A percentile compares a stretch with the other conserved stretches of the same genome.
phyloP scores from a whole-genome alignment of 2,329 filamentous ascomycete species.

The Curvularia sp. region DNA sequence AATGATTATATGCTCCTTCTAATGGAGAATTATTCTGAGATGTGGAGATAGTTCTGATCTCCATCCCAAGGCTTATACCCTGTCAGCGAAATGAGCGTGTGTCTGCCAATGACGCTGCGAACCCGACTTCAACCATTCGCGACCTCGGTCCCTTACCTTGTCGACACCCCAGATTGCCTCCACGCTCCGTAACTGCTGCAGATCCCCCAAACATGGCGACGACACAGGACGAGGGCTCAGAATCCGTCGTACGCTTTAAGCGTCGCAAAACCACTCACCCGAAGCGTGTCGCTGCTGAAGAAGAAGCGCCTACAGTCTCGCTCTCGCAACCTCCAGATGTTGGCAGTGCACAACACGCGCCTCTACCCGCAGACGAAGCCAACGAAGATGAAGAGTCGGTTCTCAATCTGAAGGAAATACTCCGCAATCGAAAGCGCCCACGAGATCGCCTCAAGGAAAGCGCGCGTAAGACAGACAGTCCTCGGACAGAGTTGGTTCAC shows the following conservation, averaged over 20 bases:
- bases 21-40: background rate
- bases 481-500: slow-evolving; percentile 26
- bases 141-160: slow-evolving; percentile 7
- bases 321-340: slow-evolving; percentile 16
- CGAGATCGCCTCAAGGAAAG: slow-evolving; percentile 34
- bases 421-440: slow-evolving; percentile 42
- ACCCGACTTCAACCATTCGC: slow-evolving; percentile 8
- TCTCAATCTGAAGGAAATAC: slow-evolving; percentile 39
- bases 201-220: slow-evolving; percentile 22
- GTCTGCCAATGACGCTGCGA: slow-evolving; percentile 8
- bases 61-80: background rate
- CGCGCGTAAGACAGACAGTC: slow-evolving; percentile 27
- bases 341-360: slow-evolving; percentile 15
- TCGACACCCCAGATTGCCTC: background rate
- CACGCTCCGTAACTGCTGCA: slow-evolving; percentile 3
- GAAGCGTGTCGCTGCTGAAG: slow-evolving; percentile 29
- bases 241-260: slow-evolving; percentile 40
- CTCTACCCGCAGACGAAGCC: slow-evolving; percentile 12
- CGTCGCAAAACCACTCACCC: slow-evolving; percentile 41
- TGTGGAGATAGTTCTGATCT: background rate
- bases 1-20: background rate
- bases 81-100: background rate
- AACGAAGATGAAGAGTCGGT: slow-evolving; percentile 30
- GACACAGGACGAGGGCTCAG: slow-evolving; percentile 21
- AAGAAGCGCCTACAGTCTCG: slow-evolving; percentile 15